Percentiles rank a stretch among this genome's conserved stretches.
Conservation (phyloP, 306 rosid species). For the Fagus crenata region DNA sequence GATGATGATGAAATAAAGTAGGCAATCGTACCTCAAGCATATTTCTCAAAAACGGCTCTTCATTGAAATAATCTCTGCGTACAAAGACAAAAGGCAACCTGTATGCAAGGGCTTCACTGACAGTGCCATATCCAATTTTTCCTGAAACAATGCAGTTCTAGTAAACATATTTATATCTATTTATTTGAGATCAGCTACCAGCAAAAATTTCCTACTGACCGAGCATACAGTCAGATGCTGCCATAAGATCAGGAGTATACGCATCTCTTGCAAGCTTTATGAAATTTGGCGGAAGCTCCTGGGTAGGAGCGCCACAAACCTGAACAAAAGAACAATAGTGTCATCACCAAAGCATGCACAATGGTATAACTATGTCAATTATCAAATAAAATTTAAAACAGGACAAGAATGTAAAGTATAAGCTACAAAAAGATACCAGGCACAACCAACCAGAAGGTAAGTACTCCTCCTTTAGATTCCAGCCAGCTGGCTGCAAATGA, state of each 20-base stretch:
- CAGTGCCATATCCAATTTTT: slow-evolving; percentile 96
- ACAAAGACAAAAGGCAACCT: slow-evolving; percentile 95
- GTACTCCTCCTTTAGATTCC: slow-evolving; percentile 86
- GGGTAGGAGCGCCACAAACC: slow-evolving; percentile 92
- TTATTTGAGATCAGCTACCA: slow-evolving; percentile 24
- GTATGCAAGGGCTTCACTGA: slow-evolving; percentile 89
- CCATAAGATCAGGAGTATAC: slow-evolving; percentile 90
- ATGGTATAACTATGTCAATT: neutral
- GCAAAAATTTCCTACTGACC: slow-evolving; percentile 51
- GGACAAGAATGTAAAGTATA: slow-evolving; percentile 24
- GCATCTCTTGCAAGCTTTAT: slow-evolving; percentile 71
- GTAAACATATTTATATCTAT: slow-evolving; percentile 5
- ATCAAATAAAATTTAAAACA: slow-evolving; percentile 8
- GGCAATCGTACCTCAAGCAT: slow-evolving; percentile 78
- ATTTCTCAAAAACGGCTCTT: slow-evolving; percentile 96
- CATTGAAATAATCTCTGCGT: slow-evolving; percentile 96
- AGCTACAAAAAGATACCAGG: slow-evolving; percentile 55
- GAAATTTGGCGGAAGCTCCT: slow-evolving; percentile 82
- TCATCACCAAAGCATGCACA: slow-evolving; percentile 16
- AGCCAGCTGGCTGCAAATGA: slow-evolving; percentile 84
- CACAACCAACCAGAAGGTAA: slow-evolving; percentile 94
- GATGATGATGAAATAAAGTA: neutral
- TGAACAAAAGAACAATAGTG: slow-evolving; percentile 34
- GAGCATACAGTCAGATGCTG: slow-evolving; percentile 97
- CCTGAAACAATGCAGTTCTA: slow-evolving; percentile 49